Percentiles rank a stretch among this genome's conserved stretches.
phyloP scores from a whole-genome alignment of 106 monocot genomes.

The Apostasia shenzhenica region DNA sequence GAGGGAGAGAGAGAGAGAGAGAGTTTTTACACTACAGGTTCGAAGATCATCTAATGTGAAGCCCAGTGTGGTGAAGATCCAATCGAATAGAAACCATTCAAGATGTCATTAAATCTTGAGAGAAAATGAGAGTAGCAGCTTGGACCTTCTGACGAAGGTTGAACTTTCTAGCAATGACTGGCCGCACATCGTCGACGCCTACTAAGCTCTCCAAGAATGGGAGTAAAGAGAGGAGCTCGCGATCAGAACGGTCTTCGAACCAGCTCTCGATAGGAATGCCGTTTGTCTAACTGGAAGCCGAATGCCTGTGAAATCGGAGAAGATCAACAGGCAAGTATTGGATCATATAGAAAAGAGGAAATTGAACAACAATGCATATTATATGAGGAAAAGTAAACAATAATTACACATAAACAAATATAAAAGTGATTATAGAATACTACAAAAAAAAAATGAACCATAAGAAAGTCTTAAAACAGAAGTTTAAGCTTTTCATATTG shows the following conservation, averaged over 20 bases:
- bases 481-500: too few species aligned
- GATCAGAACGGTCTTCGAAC: constrained; percentile 84
- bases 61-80: too few species aligned
- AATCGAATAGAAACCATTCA: too few species aligned
- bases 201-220: constrained; percentile 90
- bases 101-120: too few species aligned
- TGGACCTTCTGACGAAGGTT: constrained; percentile 76
- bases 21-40: too few species aligned
- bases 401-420: too few species aligned
- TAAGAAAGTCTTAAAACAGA: too few species aligned
- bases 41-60: too few species aligned
- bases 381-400: background rate
- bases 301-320: constrained; percentile 55
- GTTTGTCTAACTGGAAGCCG: constrained; percentile 98
- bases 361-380: background rate
- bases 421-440: too few species aligned
- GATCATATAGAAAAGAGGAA: background rate
- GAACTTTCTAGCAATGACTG: constrained; percentile 75
- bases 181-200: constrained; percentile 79
- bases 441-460: too few species aligned
- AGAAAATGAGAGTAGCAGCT: constrained; percentile 17
- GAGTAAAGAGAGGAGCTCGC: constrained; percentile 55
- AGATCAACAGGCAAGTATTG: background rate
- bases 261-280: constrained; percentile 98
- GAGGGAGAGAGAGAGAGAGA: too few species aligned